Evolutionary conservation across 129 eudicot species (phyloP).

Genomic region (Flaveria robusta): DNA sequence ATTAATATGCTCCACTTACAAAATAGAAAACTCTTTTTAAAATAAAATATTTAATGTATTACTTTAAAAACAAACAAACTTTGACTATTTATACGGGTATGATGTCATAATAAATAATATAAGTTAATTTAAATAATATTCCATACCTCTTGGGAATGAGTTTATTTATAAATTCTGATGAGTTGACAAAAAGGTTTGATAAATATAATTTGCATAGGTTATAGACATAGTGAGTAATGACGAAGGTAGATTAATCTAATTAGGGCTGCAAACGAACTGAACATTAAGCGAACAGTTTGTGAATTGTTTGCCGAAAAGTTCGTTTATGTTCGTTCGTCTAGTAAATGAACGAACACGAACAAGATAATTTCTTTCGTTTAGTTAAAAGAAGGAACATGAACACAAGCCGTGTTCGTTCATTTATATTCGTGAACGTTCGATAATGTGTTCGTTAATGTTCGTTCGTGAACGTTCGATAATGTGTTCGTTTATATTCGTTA

Average conservation of each 20-base stretch:
- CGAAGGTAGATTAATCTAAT: not conserved
- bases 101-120: not conserved
- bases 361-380: too few relatives aligned
- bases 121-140: not conserved
- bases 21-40: not conserved
- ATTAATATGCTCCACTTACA: not conserved
- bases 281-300: too few relatives aligned
- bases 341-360: too few relatives aligned
- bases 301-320: too few relatives aligned
- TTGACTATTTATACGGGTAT: not conserved
- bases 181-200: not conserved
- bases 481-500: too few relatives aligned
- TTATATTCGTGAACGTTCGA: too few relatives aligned
- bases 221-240: not conserved
- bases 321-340: too few relatives aligned
- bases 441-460: too few relatives aligned
- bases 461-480: too few relatives aligned
- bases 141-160: constrained; percentile 13
- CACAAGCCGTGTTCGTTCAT: too few relatives aligned
- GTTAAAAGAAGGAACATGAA: too few relatives aligned
- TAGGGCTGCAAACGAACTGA: too few relatives aligned
- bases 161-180: not conserved
- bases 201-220: not conserved
- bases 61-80: not conserved
- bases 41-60: not conserved